phyloP scores from a whole-genome alignment of 306 rosid species.

The Malus sylvestris region DNA sequence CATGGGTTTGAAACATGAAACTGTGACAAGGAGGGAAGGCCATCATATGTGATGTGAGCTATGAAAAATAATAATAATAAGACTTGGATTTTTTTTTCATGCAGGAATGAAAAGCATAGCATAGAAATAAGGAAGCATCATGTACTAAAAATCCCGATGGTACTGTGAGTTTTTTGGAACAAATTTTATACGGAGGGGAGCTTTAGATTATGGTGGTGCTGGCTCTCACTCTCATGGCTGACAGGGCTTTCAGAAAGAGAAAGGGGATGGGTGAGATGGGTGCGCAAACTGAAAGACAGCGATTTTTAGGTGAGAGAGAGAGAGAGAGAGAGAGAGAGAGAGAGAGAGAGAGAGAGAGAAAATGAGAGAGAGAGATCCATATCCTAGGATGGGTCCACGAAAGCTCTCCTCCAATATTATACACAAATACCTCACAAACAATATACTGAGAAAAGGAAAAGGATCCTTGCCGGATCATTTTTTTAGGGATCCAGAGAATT shows the following conservation, averaged over 20 bases:
- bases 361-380: conserved; percentile 30
- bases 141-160: neutral
- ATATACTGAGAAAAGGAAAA: neutral
- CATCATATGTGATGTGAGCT: conserved; percentile 19
- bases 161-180: neutral
- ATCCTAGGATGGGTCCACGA: conserved; percentile 33
- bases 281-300: conserved; percentile 62
- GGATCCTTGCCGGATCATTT: too few relatives aligned
- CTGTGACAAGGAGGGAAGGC: conserved; percentile 67
- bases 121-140: neutral
- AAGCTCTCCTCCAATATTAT: conserved; percentile 14
- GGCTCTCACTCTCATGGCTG: conserved; percentile 96
- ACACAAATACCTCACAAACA: neutral
- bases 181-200: conserved; percentile 20
- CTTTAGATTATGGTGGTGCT: conserved; percentile 24
- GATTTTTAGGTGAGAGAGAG: conserved; percentile 51
- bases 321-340: conserved; percentile 1
- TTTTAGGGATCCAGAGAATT: too few relatives aligned
- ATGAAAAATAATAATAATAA: neutral
- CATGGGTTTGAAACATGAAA: conserved; percentile 68
- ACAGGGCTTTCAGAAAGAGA: conserved; percentile 48
- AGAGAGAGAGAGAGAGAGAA: conserved; percentile 26
- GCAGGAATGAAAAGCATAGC: neutral
- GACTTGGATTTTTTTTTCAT: neutral
- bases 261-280: conserved; percentile 41